A percentile compares a stretch with the other conserved stretches of the same genome.
phyloP scores from a whole-genome alignment of 257 asterid genomes.

The Solanum chilense region DNA sequence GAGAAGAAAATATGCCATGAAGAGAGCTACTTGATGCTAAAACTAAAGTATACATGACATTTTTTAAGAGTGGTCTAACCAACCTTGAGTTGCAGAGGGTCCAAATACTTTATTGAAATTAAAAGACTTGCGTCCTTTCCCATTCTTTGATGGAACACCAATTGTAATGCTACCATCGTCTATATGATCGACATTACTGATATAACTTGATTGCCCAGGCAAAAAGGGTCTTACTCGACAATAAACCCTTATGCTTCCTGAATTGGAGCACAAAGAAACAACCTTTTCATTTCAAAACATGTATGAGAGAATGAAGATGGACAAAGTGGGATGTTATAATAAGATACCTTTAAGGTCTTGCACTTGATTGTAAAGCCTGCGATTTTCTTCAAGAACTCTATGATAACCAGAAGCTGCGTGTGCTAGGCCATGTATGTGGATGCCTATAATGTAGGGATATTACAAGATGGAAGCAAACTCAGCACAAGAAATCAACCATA shows the following conservation, averaged over 20 bases:
- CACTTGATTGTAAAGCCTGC: slow-evolving; percentile 96
- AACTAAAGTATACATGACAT: background rate
- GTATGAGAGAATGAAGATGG: background rate
- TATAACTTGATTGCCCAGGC: slow-evolving; percentile 38
- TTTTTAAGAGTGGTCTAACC: slow-evolving; percentile 1
- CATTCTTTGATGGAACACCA: slow-evolving; percentile 46
- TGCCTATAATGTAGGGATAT: slow-evolving; percentile 28
- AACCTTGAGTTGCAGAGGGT: slow-evolving; percentile 90
- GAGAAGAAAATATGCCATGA: background rate
- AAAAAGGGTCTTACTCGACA: slow-evolving; percentile 93
- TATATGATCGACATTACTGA: slow-evolving; percentile 64
- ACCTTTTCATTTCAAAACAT: background rate
- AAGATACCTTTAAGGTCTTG: slow-evolving; percentile 87
- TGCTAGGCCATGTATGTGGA: slow-evolving; percentile 74
- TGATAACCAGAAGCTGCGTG: slow-evolving; percentile 96
- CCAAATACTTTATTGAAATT: slow-evolving; percentile 90
- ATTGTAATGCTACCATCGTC: slow-evolving; percentile 82
- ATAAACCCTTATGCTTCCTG: slow-evolving; percentile 96
- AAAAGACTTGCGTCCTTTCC: slow-evolving; percentile 70
- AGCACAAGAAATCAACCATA: background rate
- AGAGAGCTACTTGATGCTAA: background rate
- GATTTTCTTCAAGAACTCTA: slow-evolving; percentile 89
- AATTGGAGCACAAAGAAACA: slow-evolving; percentile 1
- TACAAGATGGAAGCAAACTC: background rate
- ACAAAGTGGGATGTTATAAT: background rate